A percentile compares a stretch with the other conserved stretches of the same genome.
phyloP scores from a whole-genome alignment of 2,329 filamentous ascomycete species.

The Cytospora paraplurivora region DNA sequence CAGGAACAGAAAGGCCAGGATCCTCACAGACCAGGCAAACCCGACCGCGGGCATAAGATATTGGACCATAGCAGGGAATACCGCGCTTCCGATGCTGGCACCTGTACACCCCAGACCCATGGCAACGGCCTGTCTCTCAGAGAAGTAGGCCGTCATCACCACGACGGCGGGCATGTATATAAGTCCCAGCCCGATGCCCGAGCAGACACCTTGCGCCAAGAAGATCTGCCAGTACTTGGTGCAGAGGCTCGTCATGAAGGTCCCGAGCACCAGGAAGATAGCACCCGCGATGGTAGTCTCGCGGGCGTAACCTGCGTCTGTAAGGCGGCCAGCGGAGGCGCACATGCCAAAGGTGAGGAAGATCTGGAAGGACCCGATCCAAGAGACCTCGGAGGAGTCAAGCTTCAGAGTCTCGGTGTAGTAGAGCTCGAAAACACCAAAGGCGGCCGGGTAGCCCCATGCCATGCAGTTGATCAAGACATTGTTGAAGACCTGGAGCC shows the following conservation, averaged over 20 bases:
- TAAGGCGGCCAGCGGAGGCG: conserved; percentile 49
- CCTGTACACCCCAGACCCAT: neutral
- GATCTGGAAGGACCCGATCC: conserved; percentile 54
- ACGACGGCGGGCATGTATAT: conserved; percentile 50
- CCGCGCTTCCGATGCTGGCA: conserved; percentile 61
- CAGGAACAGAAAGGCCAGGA: conserved; percentile 58
- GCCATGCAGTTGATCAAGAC: conserved; percentile 51
- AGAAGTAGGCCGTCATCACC: conserved; percentile 27
- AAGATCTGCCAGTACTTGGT: conserved; percentile 55
- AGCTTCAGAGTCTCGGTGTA: conserved; percentile 42
- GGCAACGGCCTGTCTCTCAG: conserved; percentile 10
- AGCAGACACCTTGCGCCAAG: conserved; percentile 28
- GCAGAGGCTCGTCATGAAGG: conserved; percentile 50
- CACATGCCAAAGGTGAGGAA: conserved; percentile 54
- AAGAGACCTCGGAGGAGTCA: conserved; percentile 43
- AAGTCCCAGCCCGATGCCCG: conserved; percentile 57
- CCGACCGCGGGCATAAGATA: conserved; percentile 42
- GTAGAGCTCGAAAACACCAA: conserved; percentile 52
- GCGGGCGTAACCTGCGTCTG: conserved; percentile 51
- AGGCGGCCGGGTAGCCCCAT: conserved; percentile 53
- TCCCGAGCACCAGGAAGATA: conserved; percentile 47
- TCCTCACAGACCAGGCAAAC: conserved; percentile 66
- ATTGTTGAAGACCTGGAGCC: conserved; percentile 45
- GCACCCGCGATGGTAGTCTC: conserved; percentile 45
- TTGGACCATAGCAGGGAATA: conserved; percentile 53